These are phyloP conservation scores for Suhomyces sp. DNA, from an alignment of 805 yeast species.

Conservation along the genomic window DNA sequence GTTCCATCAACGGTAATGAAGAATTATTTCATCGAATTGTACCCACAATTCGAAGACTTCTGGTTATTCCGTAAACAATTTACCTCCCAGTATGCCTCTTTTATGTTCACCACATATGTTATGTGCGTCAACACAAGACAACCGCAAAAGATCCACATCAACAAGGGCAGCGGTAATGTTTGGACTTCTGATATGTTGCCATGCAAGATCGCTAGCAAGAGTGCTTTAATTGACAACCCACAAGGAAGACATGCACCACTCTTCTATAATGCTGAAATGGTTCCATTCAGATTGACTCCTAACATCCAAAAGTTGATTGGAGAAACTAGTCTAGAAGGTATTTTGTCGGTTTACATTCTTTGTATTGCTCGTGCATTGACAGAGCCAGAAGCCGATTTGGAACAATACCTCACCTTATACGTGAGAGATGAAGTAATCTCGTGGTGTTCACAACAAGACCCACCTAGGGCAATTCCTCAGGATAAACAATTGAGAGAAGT, in stretches of 20 bases:
- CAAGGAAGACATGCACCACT: slow-evolving; percentile 67
- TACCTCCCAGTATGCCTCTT: slow-evolving; percentile 90
- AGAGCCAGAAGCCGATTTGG: slow-evolving; percentile 90
- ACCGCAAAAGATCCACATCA: slow-evolving; percentile 88
- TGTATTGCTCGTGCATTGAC: slow-evolving; percentile 83
- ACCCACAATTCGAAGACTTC: slow-evolving; percentile 83
- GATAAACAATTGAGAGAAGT: slow-evolving; percentile 83
- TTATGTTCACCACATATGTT: slow-evolving; percentile 89
- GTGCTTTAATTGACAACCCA: slow-evolving; percentile 29
- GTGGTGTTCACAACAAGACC: slow-evolving; percentile 87
- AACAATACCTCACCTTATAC: slow-evolving; percentile 86
- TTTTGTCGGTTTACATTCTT: slow-evolving; percentile 79
- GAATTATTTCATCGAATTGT: slow-evolving; percentile 69
- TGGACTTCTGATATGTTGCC: slow-evolving; percentile 97
- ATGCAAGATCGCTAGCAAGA: slow-evolving; percentile 63
- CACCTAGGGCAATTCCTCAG: slow-evolving; percentile 67
- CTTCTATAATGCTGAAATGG: slow-evolving; percentile 87
- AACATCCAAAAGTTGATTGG: slow-evolving; percentile 93
- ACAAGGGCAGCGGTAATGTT: slow-evolving; percentile 78
- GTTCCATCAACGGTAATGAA: slow-evolving; percentile 83
- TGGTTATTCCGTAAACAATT: slow-evolving; percentile 97
- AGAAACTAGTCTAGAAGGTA: slow-evolving; percentile 89
- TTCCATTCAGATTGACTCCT: slow-evolving; percentile 95
- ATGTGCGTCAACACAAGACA: slow-evolving; percentile 90
- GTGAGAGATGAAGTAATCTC: slow-evolving; percentile 94